Evolutionary conservation across 2,329 filamentous ascomycete species (phyloP).

Genomic region (Simplicillium aogashimaense): DNA sequence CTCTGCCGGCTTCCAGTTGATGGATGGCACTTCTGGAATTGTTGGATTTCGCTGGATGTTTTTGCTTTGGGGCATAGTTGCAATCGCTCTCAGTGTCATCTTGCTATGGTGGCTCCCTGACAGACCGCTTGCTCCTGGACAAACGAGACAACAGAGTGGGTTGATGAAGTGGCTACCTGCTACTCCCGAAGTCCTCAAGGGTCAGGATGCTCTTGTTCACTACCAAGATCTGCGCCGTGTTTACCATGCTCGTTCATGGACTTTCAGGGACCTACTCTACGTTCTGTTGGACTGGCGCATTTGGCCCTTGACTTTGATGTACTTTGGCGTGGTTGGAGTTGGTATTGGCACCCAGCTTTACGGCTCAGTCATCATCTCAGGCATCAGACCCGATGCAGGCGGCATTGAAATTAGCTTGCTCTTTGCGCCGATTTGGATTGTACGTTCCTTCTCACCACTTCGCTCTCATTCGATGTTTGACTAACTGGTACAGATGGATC

Average conservation of each 20-base stretch:
- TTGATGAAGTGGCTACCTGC: conserved; percentile 57
- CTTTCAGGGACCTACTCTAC: conserved; percentile 53
- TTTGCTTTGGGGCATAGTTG: conserved; percentile 71
- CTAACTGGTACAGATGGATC: conserved; percentile 55
- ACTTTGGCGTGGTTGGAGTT: conserved; percentile 88
- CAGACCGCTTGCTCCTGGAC: conserved; percentile 65
- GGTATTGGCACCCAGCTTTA: conserved; percentile 87
- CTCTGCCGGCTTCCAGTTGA: conserved; percentile 83
- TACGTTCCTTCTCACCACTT: conserved; percentile 36
- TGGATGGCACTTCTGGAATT: conserved; percentile 68
- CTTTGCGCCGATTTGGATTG: conserved; percentile 87
- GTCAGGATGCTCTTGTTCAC: conserved; percentile 70
- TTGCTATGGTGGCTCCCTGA: conserved; percentile 90
- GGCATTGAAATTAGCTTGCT: conserved; percentile 70
- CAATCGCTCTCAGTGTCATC: conserved; percentile 58
- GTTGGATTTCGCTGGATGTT: conserved; percentile 93
- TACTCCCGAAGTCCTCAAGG: conserved; percentile 60
- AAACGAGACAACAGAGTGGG: conserved; percentile 38
- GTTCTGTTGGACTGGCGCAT: conserved; percentile 80
- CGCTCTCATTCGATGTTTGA: no score
- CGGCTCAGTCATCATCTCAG: conserved; percentile 74
- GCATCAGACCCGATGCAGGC: conserved; percentile 64
- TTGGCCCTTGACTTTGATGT: conserved; percentile 83
- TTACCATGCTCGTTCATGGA: conserved; percentile 69
- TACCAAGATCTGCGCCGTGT: conserved; percentile 75